Evolutionary conservation across 495 filamentous ascomycete species (phyloP).

Genomic region (Glutinoglossum americanum): DNA sequence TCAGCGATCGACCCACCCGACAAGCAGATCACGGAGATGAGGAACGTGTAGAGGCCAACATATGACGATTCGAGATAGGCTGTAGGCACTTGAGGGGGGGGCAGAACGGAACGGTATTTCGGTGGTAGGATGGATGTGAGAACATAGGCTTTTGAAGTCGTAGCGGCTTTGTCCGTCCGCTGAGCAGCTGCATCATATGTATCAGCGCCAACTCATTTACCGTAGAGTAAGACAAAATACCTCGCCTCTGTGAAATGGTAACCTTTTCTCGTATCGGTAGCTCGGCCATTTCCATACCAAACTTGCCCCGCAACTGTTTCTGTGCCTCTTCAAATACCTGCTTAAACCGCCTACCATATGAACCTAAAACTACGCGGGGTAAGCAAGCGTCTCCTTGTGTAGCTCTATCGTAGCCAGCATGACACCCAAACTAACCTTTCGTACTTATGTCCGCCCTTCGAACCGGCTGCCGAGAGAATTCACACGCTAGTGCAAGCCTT

Average conservation of each 20-base stretch:
- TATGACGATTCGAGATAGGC: constrained; percentile 50
- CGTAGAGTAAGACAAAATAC: constrained; percentile 21
- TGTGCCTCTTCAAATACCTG: constrained; percentile 20
- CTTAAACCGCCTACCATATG: constrained; percentile 17
- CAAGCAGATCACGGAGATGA: constrained; percentile 45
- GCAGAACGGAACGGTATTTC: constrained; percentile 43
- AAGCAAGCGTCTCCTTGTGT: background rate
- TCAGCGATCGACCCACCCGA: constrained; percentile 4
- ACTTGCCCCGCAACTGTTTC: constrained; percentile 30
- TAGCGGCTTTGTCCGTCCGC: constrained; percentile 23
- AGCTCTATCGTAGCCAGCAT: background rate
- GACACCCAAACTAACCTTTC: constrained; percentile 28
- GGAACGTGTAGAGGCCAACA: constrained; percentile 53
- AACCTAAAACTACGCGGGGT: constrained; percentile 19
- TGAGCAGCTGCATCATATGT: constrained; percentile 32
- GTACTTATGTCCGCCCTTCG: constrained; percentile 54
- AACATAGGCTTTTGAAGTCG: constrained; percentile 49
- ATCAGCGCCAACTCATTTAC: constrained; percentile 17
- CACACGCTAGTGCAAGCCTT: constrained; percentile 71
- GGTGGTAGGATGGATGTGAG: constrained; percentile 47
- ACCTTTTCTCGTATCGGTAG: constrained; percentile 61
- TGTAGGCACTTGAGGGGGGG: constrained; percentile 43
- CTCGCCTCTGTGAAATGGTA: constrained; percentile 51
- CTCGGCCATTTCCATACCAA: constrained; percentile 77
- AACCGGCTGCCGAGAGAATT: constrained; percentile 63